Evolutionary conservation across 305 asterid species (phyloP), one percentile per base, ranked within the genome.

Genomic region (Rubia peregrina): DNA sequence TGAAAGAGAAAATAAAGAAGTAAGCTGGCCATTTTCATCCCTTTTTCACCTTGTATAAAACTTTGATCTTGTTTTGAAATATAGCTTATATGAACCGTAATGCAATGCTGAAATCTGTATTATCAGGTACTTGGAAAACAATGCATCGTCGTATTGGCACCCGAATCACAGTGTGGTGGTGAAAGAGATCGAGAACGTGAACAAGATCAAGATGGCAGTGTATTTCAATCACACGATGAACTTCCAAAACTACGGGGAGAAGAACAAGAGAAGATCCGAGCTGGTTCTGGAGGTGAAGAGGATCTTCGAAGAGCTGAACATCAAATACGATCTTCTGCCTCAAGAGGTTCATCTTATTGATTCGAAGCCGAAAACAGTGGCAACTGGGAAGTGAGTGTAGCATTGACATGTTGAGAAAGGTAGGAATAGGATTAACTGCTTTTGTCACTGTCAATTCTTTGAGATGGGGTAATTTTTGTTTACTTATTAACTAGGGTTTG

Each of bases 121-220:
- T 33, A 51, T 48, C 60, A 92, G 97, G 89, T 88, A 91, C 67
- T 68, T 91, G 19, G 95, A 87, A 80, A 82, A 67, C 56, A 84
- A 83, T 75, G 75, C 87, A 8, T 86, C 57, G 7, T 76, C 57
- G 7, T 76, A 74, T 63, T 91, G 97, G 97, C 85, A 92, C 78
- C 89, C 98, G 2, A 87, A 87, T 79, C 97, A 91, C 81, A 91
- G 57, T 57, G 80, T 92, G 73, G 90, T 86, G 69, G 97, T 88
- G 78, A 87, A 83, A 84, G 98, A 87, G 81, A 88, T 92, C 10
- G 92, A 90, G 72, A 84, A 88, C 21, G 83, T 86, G 84, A 92
- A 92, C 89, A 88, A 92, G 85, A 86, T 92, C 17, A 90, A 88
- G 80, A 88, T 92, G 91, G 88, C 76, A 46, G 59, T 92, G 59